Evolutionary conservation across 257 asterid genomes (phyloP).

Genomic region (Orobanche coerulescens): DNA sequence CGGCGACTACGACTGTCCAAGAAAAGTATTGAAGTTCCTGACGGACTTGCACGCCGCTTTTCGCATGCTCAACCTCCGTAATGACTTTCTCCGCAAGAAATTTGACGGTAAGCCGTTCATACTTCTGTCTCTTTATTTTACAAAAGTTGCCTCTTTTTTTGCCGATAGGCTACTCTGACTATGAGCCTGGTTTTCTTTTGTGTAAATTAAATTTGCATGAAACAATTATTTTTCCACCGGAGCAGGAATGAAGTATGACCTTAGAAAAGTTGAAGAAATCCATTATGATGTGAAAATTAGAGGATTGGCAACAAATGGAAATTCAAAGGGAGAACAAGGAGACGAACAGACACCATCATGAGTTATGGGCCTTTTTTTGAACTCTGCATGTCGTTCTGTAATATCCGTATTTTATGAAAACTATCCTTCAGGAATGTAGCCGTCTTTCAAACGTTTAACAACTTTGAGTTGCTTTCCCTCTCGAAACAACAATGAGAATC

Average conservation of each 20-base stretch:
- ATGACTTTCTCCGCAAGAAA: constrained; percentile 91
- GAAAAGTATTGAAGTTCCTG: constrained; percentile 74
- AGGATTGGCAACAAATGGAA: constrained; percentile 49
- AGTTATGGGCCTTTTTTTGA: neutral
- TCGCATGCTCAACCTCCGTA: constrained; percentile 96
- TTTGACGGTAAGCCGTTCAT: constrained; percentile 60
- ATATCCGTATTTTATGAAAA: neutral
- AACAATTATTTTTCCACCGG: neutral
- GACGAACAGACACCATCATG: constrained; percentile 25
- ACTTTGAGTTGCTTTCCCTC: neutral
- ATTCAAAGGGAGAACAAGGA: constrained; percentile 30
- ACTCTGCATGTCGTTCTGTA: neutral
- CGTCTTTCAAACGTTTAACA: neutral
- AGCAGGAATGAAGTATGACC: constrained; percentile 95
- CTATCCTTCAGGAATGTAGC: neutral
- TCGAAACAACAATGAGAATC: no score
- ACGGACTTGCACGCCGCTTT: constrained; percentile 90
- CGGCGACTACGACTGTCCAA: constrained; percentile 91
- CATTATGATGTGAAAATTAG: constrained; percentile 85
- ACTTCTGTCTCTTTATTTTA: neutral
- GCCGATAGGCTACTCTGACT: neutral
- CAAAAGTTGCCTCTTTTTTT: neutral
- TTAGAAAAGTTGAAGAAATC: constrained; percentile 86
- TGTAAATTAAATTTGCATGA: constrained; percentile 8
- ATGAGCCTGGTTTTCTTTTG: neutral